Base-by-base conservation (phyloP, 2,329 filamentous ascomycete species). In the Monosporascus cannonballus region DNA sequence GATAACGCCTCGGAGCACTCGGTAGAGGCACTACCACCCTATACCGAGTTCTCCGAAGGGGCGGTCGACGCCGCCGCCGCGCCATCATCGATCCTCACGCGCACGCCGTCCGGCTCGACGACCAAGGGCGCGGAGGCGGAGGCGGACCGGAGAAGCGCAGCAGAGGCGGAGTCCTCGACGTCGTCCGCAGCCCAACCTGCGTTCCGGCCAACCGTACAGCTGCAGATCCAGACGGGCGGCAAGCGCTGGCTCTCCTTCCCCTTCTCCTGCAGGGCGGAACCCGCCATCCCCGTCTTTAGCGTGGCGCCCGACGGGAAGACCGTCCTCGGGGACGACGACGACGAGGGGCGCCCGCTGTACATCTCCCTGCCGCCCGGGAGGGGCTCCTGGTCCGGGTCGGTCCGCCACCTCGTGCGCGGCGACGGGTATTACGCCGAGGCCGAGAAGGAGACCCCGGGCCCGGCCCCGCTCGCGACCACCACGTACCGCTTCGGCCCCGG, bases 191-290 rank as follows among this genome's bases (percentile, higher is more conserved):
- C 38, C 42, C 52, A 3, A 14, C 24, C 51, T 6, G 18, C 50
- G 48, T 80, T 81, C 64, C 55, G 51, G 7, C 69, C 77, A 3
- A 75, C 74, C 1, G 66, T 67, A 22, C 68, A 71, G 11, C 69
- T 82, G 24, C 76, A 80, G 55, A 73, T 83, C 58, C 71, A 79
- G 56, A 69, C 75, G 0, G 55, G 56, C 6, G 80, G 80, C 20
- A 74, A 76, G 37, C 59, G 64, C 1, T 60, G 71, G 47, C 55
- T 77, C 47, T 69, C 73, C n/a, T 59, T 77, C 3, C 78, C 77
- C 1, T 72, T 34, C 11, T 1, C 30, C 11, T 34, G 30, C 30
- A 34, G 5, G 30, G 11, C 30, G 30, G 30, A 34, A 1, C 4
- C 4, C 9, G 30, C 74, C 3, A 76, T 79, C 56, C 67, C 70